These are phyloP conservation scores for Kluyveromyces marxianus DNA, from an alignment of 1,139 yeast species.

Conservation along the genomic window DNA sequence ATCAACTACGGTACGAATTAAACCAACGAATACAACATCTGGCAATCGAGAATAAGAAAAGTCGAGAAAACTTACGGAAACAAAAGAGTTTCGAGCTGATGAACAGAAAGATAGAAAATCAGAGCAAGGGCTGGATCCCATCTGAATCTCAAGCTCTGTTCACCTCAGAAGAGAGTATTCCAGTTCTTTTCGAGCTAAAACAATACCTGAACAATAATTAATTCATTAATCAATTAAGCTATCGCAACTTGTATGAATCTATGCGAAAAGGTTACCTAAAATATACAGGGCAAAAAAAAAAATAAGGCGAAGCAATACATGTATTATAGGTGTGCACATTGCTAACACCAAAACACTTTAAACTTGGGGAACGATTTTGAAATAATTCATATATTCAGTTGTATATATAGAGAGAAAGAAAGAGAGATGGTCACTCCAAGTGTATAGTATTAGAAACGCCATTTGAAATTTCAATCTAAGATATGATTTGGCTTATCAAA, in stretches of 20 bases:
- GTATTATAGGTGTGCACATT: too few species aligned
- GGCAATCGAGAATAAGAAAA: conserved; percentile 25
- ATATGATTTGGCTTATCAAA: conserved; percentile 31
- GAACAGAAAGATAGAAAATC: conserved; percentile 4
- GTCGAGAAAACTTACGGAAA: conserved; percentile 20
- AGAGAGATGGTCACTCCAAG: too few species aligned
- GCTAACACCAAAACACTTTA: too few species aligned
- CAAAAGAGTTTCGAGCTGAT: conserved; percentile 28
- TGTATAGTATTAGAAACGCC: neutral
- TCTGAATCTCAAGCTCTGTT: conserved; percentile 2
- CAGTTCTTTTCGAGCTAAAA: conserved; percentile 23
- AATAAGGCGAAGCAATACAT: too few species aligned
- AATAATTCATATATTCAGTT: too few species aligned
- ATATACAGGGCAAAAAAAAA: too few species aligned
- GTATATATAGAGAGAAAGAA: too few species aligned
- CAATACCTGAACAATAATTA: conserved; percentile 6
- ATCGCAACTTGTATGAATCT: neutral
- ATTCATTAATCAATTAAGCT: neutral
- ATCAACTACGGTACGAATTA: conserved; percentile 22
- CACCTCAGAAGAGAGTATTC: conserved; percentile 22
- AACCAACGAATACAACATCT: conserved; percentile 23
- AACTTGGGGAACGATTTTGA: too few species aligned
- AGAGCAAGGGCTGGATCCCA: conserved; percentile 4
- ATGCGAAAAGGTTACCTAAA: too few species aligned
- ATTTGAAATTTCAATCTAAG: neutral